Base-by-base conservation (phyloP, 352 stramenopile genomes). In the Thalassiosira mediterranea region DNA sequence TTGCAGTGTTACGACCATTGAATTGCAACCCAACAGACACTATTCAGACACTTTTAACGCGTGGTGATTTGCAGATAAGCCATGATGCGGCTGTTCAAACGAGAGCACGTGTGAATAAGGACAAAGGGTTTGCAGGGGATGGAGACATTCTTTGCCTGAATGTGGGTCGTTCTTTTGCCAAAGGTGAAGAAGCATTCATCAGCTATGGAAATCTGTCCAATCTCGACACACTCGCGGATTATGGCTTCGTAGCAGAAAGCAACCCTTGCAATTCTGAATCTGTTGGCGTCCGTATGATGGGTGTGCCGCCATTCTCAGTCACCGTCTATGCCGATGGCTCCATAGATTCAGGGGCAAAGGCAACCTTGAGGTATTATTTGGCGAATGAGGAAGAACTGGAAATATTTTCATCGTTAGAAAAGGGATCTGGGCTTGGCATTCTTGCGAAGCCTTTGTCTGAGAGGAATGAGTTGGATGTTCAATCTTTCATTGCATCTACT, bases 121-220 rank as follows among this genome's bases (percentile, higher is more conserved):
- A 75, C 46, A 66, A 81, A 57, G 65, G 53, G 47, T 79, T 83
- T 66, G 52, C 72, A 48, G 54, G 68, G 60, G 34, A 46, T 19
- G 60, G 59, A 63, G 51, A 65, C 59, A 52, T 72, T 34, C 47
- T 76, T 38, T 48, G 58, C 51, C 42, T 75, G 15, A 69, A 49
- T n/a, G 65, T 44, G 4, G 58, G 63, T 32, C 53, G 44, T 3
- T 58, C 52, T 11, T 76, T 72, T 63, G 60, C 57, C 23, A 61
- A 63, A 54, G 76, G 72, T 2, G 58, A 82, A 8, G 79, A 91
- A 75, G 76, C 83, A 42, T 87, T 81, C 52, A 86, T 91, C 32
- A 77, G 47, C 2, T 91, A 91, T 67, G 86, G 86, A 25, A 70
- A 81, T 40, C 77, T 91, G 15, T 70, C 75, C 23, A 91, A 90